These are phyloP conservation scores for Bocquillonia castaneifolia DNA, from an alignment of 441 rosid species.

Conservation along the genomic window DNA sequence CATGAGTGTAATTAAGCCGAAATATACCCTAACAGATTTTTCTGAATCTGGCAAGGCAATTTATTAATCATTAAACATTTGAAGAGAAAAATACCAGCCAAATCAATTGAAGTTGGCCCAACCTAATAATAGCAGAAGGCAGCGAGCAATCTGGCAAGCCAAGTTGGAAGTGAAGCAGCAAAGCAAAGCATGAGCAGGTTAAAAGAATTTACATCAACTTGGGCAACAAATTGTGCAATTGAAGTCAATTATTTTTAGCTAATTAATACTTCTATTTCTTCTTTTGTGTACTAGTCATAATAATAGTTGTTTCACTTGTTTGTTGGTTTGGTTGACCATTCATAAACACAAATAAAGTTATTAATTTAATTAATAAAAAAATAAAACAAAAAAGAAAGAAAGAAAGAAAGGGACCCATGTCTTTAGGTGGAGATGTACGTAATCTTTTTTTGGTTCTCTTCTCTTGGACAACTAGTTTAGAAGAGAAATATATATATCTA, in stretches of 20 bases:
- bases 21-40: not conserved
- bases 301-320: not conserved
- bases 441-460: conserved; percentile 1
- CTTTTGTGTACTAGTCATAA: not conserved
- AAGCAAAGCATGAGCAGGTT: not conserved
- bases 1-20: too few species aligned
- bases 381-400: not conserved
- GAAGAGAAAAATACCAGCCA: not conserved
- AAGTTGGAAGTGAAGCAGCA: not conserved
- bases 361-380: not conserved
- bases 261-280: not conserved
- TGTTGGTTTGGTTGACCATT: conserved; percentile 8
- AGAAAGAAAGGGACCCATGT: not conserved
- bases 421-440: not conserved
- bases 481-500: too few species aligned
- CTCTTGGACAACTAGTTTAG: conserved; percentile 12
- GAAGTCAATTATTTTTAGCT: not conserved
- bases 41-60: not conserved
- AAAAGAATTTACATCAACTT: not conserved
- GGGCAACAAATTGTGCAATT: not conserved
- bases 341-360: not conserved
- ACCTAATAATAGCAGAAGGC: too few species aligned
- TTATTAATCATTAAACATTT: not conserved
- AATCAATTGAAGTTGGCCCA: too few species aligned
- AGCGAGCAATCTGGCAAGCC: not conserved